phyloP scores from a whole-genome alignment of 192 early-diverging fungal species.

The Linnemannia zychae region DNA sequence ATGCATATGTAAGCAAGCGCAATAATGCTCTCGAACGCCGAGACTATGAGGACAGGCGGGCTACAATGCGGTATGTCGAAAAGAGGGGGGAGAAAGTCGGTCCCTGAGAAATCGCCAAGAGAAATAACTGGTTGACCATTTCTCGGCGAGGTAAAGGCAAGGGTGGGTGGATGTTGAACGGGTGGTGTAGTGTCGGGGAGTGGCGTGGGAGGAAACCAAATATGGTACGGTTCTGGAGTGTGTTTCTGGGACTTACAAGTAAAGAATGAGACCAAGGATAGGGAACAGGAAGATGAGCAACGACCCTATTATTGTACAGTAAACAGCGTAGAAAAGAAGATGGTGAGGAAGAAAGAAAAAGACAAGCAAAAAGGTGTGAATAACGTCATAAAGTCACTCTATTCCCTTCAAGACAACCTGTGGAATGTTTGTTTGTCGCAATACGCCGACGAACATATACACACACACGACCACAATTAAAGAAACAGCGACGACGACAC shows the following conservation, averaged over 20 bases:
- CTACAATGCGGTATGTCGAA: too few species aligned
- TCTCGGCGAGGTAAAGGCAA: too few species aligned
- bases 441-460: not conserved
- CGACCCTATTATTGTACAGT: constrained; percentile 52
- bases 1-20: not conserved
- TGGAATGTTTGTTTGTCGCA: not conserved
- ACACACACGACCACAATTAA: too few species aligned
- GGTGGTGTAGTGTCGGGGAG: not conserved
- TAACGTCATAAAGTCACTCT: too few species aligned
- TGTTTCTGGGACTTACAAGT: constrained; percentile 64
- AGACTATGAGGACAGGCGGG: too few species aligned
- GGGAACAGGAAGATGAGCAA: constrained; percentile 75
- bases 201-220: too few species aligned
- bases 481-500: too few species aligned
- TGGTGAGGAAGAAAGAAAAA: not conserved
- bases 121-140: too few species aligned
- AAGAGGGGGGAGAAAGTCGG: too few species aligned
- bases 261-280: constrained; percentile 66
- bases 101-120: too few species aligned
- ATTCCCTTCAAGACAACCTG: not conserved
- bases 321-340: not conserved
- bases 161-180: not conserved
- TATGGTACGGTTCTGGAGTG: not conserved
- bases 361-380: not conserved
- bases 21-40: not conserved